Evolutionary conservation across 2,329 filamentous ascomycete species (phyloP).

Genomic region (Hymenoscyphus infarciens): DNA sequence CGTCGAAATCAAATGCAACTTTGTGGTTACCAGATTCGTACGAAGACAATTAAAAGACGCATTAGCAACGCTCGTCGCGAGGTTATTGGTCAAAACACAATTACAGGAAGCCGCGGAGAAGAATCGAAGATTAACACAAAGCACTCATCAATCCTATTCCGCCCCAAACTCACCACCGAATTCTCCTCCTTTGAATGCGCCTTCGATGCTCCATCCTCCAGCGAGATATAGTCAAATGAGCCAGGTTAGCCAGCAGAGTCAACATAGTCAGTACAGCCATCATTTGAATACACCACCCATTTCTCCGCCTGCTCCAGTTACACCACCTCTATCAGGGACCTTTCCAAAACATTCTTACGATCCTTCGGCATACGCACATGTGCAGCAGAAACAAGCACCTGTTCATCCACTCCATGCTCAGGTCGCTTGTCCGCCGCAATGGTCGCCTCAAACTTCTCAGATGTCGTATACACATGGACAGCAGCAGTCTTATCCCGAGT

Average conservation of each 20-base stretch:
- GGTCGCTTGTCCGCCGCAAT: conserved; percentile 10
- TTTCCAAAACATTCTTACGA: conserved; percentile 9
- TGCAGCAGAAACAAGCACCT: background rate
- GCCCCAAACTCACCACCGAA: conserved; percentile 12
- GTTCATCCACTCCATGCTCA: conserved; percentile 3
- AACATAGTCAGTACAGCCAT: background rate
- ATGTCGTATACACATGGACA: conserved; percentile 8
- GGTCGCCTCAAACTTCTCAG: conserved; percentile 14
- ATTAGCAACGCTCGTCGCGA: conserved; percentile 66
- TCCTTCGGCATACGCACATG: conserved; percentile 6
- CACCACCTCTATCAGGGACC: conserved; percentile 9
- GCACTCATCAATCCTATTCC: conserved; percentile 9
- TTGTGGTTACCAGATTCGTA: conserved; percentile 70
- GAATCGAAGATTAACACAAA: conserved; percentile 23
- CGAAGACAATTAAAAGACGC: conserved; percentile 76
- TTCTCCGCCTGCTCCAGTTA: conserved; percentile 3
- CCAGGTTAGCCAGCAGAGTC: conserved; percentile 1
- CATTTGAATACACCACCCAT: background rate
- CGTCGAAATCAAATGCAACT: conserved; percentile 74
- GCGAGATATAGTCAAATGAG: conserved; percentile 7
- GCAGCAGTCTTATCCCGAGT: conserved; percentile 5
- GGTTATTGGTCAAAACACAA: conserved; percentile 50
- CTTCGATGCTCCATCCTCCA: conserved; percentile 1
- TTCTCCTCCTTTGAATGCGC: conserved; percentile 4
- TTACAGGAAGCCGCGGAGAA: conserved; percentile 26